Base-by-base conservation (phyloP, 2,329 filamentous ascomycete species). In the Ceratocystis diversiconidia region DNA sequence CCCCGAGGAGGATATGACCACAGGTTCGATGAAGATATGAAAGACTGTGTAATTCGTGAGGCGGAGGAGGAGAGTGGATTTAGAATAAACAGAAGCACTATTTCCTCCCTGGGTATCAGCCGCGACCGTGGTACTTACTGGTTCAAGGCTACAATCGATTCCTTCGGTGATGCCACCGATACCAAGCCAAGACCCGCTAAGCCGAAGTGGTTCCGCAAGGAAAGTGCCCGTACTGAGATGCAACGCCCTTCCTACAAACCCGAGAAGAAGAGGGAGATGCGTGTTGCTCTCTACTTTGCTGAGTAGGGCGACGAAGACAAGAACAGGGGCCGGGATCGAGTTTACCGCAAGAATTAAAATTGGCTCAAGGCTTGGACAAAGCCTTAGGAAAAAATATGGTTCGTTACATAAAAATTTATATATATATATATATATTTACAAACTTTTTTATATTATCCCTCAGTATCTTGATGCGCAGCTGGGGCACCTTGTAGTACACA, bases 11-110 rank as follows among this genome's bases (percentile, higher is more conserved):
- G 52, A 17, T 59, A 32, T 12, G 2, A 59, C 52, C 0, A 2
- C 4, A 32, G 2, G 0, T 1, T 7, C 6, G 52, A 59, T 36
- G 0, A 1, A 0, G 7, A 59, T 17, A 30, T 59, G 25, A 0
- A 8, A 8, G 28, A 59, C 10, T 59, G 52, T 36, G 52, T 59
- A 5, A 6, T 30, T 25, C 52, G 52, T 4, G 52, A 59, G 25
- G 12, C 25, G 25, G 0, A 0, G 15, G 52, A 59, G 32, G 52
- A 59, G 28, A 7, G 12, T 17, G 52, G 52, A 7, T 32, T 59
- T 17, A n/a, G 12, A 4, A 59, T 59, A 15, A 2, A 17, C 10
- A 5, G 1, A 15, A 0, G 12, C 0, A 7, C 12, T 36, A 10
- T 59, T 17, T 7, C 7, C 2, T 12, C 52, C 4, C 52, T 59